Evolutionary conservation across 2,329 filamentous ascomycete species (phyloP).

Genomic region (Proliferodiscus dingleyae): DNA sequence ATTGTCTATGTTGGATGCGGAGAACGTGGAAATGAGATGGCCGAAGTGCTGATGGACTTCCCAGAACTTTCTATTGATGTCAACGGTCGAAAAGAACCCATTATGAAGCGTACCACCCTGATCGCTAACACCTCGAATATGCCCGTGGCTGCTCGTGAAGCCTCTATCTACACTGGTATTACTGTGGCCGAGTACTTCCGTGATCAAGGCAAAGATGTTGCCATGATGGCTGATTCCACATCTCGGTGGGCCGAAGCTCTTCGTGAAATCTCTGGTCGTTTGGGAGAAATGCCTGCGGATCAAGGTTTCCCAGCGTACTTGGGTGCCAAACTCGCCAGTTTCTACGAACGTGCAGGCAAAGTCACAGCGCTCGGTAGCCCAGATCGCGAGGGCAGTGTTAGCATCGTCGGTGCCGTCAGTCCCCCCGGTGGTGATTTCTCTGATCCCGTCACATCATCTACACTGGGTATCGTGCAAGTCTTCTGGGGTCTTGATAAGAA

Average conservation of each 20-base stretch:
- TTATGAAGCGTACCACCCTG: conserved; percentile 99
- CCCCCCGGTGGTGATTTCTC: conserved; percentile 99
- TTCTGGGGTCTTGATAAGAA: conserved; percentile 99
- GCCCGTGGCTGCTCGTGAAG: conserved; percentile 96
- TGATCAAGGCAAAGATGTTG: conserved; percentile 93
- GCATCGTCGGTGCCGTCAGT: conserved; percentile 94
- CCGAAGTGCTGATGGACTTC: conserved; percentile 99
- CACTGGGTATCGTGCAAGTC: conserved; percentile 95
- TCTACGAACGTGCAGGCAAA: conserved; percentile 97
- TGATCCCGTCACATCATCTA: conserved; percentile 90
- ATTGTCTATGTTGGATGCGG: conserved; percentile 93
- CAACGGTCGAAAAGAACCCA: conserved; percentile 91
- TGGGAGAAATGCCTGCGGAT: conserved; percentile 99
- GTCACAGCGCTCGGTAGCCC: conserved; percentile 83
- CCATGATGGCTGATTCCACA: conserved; percentile 99
- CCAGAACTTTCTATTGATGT: conserved; percentile 94
- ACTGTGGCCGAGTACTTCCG: conserved; percentile 89
- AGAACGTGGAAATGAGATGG: conserved; percentile 98
- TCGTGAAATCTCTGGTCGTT: conserved; percentile 95
- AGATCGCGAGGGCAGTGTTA: conserved; percentile 85
- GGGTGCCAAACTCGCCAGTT: conserved; percentile 92
- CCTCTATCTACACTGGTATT: conserved; percentile 96
- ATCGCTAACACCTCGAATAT: conserved; percentile 99
- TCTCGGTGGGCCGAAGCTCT: conserved; percentile 98
- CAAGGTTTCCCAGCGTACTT: conserved; percentile 99